Evolutionary conservation across 2,329 filamentous ascomycete genomes (phyloP), one percentile per base, ranked within the genome.

Genomic region (Teratosphaeria nubilosa): DNA sequence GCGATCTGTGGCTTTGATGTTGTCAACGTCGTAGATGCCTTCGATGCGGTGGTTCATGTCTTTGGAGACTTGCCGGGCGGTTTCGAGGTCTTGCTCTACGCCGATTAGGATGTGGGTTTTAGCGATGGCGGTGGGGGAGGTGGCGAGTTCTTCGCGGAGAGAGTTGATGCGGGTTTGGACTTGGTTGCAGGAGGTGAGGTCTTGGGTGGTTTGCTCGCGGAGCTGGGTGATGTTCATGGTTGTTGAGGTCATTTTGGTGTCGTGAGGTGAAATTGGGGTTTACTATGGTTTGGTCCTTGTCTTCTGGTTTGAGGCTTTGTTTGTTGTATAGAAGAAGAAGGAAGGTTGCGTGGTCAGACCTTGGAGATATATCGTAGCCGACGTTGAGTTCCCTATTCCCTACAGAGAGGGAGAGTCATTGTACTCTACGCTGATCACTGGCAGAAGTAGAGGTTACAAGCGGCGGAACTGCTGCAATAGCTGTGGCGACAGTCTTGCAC

Each of bases 1-100:
- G 14, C 63, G 65, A 50, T 67, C 66, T 1, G 57, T 62, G 3
- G 63, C 55, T 1, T 58, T 63, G 11, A 62, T 53, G 2, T 31
- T 31, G 1, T 14, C 20, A 31, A 59, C 56, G 4, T 53, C 58
- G 55, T 67, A 63, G 55, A 68, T 66, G 25, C 60, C 52, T 31
- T 67, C 65, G 51, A 68, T 64, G 10, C 61, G 62, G 11, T 30
- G 51, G 20, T 64, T 51, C 13, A 67, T 57, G 22, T 67, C 65
- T 55, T 58, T 64, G 32, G 58, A 61, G 56, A 66, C 64, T 51
- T 64, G 41, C 6, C 41, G 41, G n/a, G 41, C 41, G 16, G 20
- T 60, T 54, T 64, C 66, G 53, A 63, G 63, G 24, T 64, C 55
- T 2, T 34, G 53, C 54, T 67, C 65, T 56, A 41, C 53, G 58